Evolutionary conservation across 352 stramenopile species (phyloP).

Genomic region (Phytophthora melonis): DNA sequence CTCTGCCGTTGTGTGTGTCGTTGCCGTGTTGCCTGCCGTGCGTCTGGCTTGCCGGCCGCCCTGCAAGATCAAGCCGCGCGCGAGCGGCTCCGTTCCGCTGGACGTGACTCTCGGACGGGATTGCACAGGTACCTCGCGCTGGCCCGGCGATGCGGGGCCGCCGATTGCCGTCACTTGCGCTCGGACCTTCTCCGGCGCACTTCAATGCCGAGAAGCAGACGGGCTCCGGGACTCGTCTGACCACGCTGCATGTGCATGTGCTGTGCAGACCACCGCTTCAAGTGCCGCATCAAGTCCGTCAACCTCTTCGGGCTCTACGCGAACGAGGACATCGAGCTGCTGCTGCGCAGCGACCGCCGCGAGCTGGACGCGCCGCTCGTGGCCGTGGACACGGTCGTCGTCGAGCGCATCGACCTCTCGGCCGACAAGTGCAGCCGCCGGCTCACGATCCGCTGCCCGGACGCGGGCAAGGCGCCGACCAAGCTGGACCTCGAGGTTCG

Average conservation of each 20-base stretch:
- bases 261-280: conserved; percentile 64
- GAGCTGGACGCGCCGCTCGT: conserved; percentile 49
- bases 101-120: conserved; percentile 72
- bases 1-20: conserved; percentile 4
- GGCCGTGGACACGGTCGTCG: conserved; percentile 70
- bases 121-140: conserved; percentile 43
- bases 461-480: conserved; percentile 26
- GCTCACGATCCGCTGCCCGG: conserved; percentile 59
- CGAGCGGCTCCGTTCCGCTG: conserved; percentile 51
- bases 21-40: neutral
- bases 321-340: conserved; percentile 65
- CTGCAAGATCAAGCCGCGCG: conserved; percentile 70
- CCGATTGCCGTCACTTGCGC: conserved; percentile 26
- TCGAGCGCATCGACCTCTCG: conserved; percentile 75
- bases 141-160: conserved; percentile 24
- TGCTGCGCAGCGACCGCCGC: conserved; percentile 43
- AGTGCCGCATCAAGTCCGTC: conserved; percentile 75
- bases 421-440: conserved; percentile 62
- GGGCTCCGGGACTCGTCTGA: conserved; percentile 29
- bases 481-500: conserved; percentile 71
- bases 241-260: conserved; percentile 27
- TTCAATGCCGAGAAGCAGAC: conserved; percentile 45
- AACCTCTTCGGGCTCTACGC: conserved; percentile 75
- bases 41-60: neutral
- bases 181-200: conserved; percentile 33